Evolutionary conservation across 768 basidiomycete species (phyloP).

Genomic region (Trichaptum fuscoviolaceum): DNA sequence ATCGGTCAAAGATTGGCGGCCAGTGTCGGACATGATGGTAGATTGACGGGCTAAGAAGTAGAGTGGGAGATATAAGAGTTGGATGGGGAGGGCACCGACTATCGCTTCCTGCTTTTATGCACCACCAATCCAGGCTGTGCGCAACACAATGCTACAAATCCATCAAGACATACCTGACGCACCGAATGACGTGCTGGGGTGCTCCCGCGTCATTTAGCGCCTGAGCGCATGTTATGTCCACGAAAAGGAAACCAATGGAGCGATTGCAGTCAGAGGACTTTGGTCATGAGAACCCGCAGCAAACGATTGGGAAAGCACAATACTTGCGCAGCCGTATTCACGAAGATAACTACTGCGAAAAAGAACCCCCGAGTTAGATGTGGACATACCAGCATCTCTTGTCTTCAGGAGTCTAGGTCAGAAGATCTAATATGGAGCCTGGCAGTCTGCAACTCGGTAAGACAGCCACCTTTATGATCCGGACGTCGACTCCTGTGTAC

Average conservation of each 20-base stretch:
- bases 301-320: background rate
- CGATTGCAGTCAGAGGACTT: background rate
- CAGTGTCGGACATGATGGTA: conserved; percentile 47
- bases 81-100: background rate
- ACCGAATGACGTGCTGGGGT: background rate
- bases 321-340: background rate
- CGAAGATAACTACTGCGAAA: background rate
- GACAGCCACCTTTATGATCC: background rate
- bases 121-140: background rate
- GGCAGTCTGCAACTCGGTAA: background rate
- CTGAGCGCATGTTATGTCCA: background rate
- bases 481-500: background rate
- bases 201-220: background rate
- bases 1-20: conserved; percentile 55
- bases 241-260: background rate
- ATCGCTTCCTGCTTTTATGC: background rate
- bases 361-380: background rate
- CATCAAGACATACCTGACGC: background rate
- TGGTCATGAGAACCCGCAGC: background rate
- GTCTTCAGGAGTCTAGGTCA: background rate
- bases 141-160: background rate
- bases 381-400: background rate
- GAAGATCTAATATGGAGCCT: background rate
- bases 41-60: conserved; percentile 2
- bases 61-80: conserved; percentile 1